Percentiles rank a stretch among this genome's conserved stretches.
phyloP scores from a whole-genome alignment of 495 filamentous ascomycete genomes.

The Aspergillus taichungensis region DNA sequence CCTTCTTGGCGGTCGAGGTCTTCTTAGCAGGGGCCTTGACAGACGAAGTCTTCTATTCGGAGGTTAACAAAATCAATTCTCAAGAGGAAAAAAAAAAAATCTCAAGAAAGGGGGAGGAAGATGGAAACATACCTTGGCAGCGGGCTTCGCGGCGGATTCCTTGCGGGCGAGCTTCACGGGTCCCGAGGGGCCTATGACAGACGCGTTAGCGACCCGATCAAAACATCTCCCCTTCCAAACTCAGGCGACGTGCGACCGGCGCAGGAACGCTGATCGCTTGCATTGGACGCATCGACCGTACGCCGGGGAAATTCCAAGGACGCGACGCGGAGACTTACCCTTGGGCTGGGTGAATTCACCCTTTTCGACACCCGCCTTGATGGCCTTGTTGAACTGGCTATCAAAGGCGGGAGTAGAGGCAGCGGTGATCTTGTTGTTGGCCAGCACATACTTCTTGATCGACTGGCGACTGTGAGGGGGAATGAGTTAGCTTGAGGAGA shows the following conservation, averaged over 20 bases:
- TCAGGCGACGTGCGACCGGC: constrained; percentile 4
- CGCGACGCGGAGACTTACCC: constrained; percentile 50
- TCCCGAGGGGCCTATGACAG: constrained; percentile 66
- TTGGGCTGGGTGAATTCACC: constrained; percentile 89
- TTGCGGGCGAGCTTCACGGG: constrained; percentile 97
- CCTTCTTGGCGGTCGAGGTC: constrained; percentile 20
- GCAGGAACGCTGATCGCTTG: too few relatives aligned
- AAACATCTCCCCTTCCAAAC: constrained; percentile 6
- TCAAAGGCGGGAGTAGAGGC: constrained; percentile 70
- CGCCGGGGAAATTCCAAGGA: neutral
- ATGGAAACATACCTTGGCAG: constrained; percentile 30
- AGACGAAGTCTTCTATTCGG: constrained; percentile 27
- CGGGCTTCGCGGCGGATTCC: constrained; percentile 46
- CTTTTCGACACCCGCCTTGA: constrained; percentile 83
- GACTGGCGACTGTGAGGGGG: constrained; percentile 65
- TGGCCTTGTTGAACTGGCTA: constrained; percentile 84
- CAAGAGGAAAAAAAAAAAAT: too few relatives aligned
- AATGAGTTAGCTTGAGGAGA: constrained; percentile 3
- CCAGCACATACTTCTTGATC: constrained; percentile 95
- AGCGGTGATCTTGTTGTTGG: constrained; percentile 80
- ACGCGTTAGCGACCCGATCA: constrained; percentile 29
- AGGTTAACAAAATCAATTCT: neutral
- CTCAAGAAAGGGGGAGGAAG: neutral
- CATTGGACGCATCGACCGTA: neutral
- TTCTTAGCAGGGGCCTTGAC: constrained; percentile 29